Base-by-base conservation (phyloP, 2,329 filamentous ascomycete species). In the Elsinoe arachidis region DNA sequence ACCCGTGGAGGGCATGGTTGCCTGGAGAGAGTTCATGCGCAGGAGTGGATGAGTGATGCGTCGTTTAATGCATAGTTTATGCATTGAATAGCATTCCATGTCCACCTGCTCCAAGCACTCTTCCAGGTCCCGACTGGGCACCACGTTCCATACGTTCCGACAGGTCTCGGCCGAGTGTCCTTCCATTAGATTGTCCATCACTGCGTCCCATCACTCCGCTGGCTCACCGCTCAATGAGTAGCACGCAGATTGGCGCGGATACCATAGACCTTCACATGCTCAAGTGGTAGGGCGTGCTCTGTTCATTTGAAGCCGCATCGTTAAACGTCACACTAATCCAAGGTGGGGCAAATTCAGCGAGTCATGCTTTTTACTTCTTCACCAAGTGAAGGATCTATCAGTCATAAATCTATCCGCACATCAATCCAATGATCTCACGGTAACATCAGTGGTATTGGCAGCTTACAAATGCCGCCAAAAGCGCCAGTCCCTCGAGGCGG, bases 391-490 rank as follows among this genome's bases (percentile, higher is more conserved):
- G 26, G 26, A 30, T 30, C 37, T 39, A 39, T 19, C 37, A 39
- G 37, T 39, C 37, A 39, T 39, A n/a, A 3, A 39, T 11, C 15
- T 15, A 26, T 39, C 15, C 19, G 15, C 33, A 33, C 19, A 38
- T 34, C 9, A 35, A 30, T 33, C 37, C n/a, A 56, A 44, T 39
- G 5, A 19, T 43, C 19, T 41, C 26, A 14, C 41, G 55, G 37
- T 47, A 54, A 39, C n/a, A 49, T 30, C 39, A 39, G 33, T 47
- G 23, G 41, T 21, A 49, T 21, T 41, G 52, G 30, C 47, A 23
- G 46, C 39, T 30, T 33, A 46, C 23, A 39, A 23, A 61, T 61
- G 60, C 57, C 60, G 26, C 60, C 60, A 17, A 61, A 59, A 43
- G 56, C 52, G 21, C 56, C 56, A 34, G 33, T 55, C 14, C 37